phyloP scores from a whole-genome alignment of 768 basidiomycete species.

The Porphyrellus cyaneotinctus region DNA sequence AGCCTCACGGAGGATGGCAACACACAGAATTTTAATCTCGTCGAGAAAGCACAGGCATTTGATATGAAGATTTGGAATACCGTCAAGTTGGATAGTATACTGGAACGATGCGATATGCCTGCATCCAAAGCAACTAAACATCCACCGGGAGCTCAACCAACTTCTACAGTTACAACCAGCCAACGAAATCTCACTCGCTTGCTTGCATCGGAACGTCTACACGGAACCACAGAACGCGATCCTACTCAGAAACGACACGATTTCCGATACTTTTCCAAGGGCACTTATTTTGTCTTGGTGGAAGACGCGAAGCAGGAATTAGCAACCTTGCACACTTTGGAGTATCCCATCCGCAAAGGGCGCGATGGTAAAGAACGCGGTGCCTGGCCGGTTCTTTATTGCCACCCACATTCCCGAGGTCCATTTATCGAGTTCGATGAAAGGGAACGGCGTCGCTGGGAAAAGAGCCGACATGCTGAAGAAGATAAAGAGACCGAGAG shows the following conservation, averaged over 20 bases:
- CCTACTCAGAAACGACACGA: conserved; percentile 84
- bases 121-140: conserved; percentile 27
- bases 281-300: conserved; percentile 79
- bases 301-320: conserved; percentile 84
- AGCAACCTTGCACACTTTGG: conserved; percentile 79
- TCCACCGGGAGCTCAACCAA: conserved; percentile 28
- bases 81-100: conserved; percentile 64
- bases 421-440: conserved; percentile 77
- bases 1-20: conserved; percentile 32
- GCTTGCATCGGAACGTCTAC: conserved; percentile 75
- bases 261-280: conserved; percentile 78
- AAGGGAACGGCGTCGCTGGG: conserved; percentile 63
- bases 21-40: conserved; percentile 42
- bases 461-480: conserved; percentile 45
- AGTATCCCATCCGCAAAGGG: conserved; percentile 61
- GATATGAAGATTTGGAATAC: conserved; percentile 87
- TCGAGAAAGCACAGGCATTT: conserved; percentile 62
- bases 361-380: conserved; percentile 51
- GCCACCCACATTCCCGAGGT: conserved; percentile 67
- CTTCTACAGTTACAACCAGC: conserved; percentile 28
- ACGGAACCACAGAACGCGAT: conserved; percentile 89
- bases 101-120: conserved; percentile 57
- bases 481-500: conserved; percentile 35
- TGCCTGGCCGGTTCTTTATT: conserved; percentile 82
- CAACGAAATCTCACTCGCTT: conserved; percentile 56